Evolutionary conservation across 169 alveolate species (phyloP).

Genomic region (Perkinsus marinus): DNA sequence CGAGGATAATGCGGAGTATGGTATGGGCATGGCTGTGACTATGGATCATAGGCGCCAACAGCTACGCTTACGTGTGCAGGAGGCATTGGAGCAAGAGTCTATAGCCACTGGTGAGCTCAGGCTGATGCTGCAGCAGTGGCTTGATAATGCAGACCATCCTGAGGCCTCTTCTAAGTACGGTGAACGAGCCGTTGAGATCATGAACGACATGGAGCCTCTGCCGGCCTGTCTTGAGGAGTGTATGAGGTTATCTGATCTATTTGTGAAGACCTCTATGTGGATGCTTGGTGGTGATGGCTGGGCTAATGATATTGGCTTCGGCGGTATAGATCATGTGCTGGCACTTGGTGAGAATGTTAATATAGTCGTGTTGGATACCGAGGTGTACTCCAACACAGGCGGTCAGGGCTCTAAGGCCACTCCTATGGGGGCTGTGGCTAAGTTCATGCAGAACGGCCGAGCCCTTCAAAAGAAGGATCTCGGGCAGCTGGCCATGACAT

Average conservation of each 20-base stretch:
- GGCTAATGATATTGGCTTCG: conserved; percentile 50
- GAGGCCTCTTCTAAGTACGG: background rate
- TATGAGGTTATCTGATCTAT: background rate
- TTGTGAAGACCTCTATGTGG: background rate
- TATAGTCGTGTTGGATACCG: conserved; percentile 40
- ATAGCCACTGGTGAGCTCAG: background rate
- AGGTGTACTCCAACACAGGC: conserved; percentile 44
- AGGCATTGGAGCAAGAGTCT: background rate
- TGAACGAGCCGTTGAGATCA: background rate
- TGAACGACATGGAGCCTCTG: background rate
- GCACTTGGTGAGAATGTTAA: conserved; percentile 22
- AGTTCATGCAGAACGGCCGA: conserved; percentile 38
- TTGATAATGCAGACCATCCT: background rate
- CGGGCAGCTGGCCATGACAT: conserved; percentile 44
- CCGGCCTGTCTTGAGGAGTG: background rate
- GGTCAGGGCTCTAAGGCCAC: conserved; percentile 48
- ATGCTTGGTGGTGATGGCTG: conserved; percentile 47
- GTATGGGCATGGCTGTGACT: conserved; percentile 38
- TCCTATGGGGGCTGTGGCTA: conserved; percentile 47
- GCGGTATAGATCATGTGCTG: conserved; percentile 39
- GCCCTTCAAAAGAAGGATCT: conserved; percentile 39
- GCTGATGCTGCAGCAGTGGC: background rate
- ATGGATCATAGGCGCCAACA: conserved; percentile 1
- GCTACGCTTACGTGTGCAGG: background rate
- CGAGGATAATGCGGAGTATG: conserved; percentile 53